phyloP scores from a whole-genome alignment of 2,329 filamentous ascomycete genomes.

The Claviceps pusilla region DNA sequence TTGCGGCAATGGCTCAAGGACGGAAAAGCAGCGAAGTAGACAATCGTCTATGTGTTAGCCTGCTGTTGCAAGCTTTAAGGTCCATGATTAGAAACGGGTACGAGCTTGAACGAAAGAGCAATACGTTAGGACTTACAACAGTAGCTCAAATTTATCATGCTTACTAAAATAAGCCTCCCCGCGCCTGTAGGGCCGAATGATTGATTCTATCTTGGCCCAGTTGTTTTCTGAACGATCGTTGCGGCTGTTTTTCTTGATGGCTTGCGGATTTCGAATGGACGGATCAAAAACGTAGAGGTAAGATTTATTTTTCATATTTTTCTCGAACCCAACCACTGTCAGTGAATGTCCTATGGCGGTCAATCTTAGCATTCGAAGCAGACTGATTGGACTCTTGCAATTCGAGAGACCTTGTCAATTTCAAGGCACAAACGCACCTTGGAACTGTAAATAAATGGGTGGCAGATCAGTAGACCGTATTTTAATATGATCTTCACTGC shows the following conservation, averaged over 20 bases:
- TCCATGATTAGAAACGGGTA: background rate
- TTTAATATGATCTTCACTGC: constrained; percentile 32
- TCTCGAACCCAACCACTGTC: constrained; percentile 77
- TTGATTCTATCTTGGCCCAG: constrained; percentile 20
- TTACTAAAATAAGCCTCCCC: constrained; percentile 51
- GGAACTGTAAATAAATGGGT: constrained; percentile 82
- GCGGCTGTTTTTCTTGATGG: constrained; percentile 42
- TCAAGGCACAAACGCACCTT: constrained; percentile 30
- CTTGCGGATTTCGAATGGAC: constrained; percentile 55
- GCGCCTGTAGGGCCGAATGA: constrained; percentile 61
- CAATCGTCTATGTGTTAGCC: background rate
- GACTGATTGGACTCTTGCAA: background rate
- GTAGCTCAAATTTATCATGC: constrained; percentile 64
- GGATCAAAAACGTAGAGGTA: constrained; percentile 82
- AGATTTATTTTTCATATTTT: constrained; percentile 42
- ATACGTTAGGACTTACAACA: constrained; percentile 40
- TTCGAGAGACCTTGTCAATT: background rate
- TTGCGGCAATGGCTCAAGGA: constrained; percentile 59
- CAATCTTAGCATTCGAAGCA: background rate
- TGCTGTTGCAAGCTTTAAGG: background rate
- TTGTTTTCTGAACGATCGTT: constrained; percentile 30
- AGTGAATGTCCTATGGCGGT: constrained; percentile 58
- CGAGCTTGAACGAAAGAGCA: background rate
- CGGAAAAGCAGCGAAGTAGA: background rate
- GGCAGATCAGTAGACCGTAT: constrained; percentile 59